A percentile compares a stretch with the other conserved stretches of the same genome.
phyloP scores from a whole-genome alignment of 164 flowering plant species.

The Umbellularia californica region DNA sequence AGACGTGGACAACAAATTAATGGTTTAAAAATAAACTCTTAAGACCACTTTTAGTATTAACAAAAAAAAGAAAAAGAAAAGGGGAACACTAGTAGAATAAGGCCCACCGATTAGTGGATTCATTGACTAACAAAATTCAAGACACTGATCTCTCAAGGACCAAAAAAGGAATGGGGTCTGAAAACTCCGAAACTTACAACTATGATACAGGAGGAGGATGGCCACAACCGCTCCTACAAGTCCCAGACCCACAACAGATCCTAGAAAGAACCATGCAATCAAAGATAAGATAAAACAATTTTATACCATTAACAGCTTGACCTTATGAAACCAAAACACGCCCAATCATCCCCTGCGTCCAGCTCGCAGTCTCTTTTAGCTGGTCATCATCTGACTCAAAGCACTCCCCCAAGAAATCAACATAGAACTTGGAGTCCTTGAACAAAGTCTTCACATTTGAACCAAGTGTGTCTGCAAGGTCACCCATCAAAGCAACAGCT shows the following conservation, averaged over 20 bases:
- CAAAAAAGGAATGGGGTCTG: background rate
- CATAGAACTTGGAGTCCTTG: constrained; percentile 36
- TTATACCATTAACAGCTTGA: constrained; percentile 9
- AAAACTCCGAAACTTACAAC: background rate
- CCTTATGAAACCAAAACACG: constrained; percentile 54
- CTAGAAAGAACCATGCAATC: background rate
- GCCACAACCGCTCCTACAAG: background rate
- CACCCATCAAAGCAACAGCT: constrained; percentile 79
- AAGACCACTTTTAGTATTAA: too few relatives aligned
- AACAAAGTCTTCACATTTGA: constrained; percentile 43
- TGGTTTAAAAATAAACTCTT: too few relatives aligned
- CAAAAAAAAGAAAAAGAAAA: too few relatives aligned
- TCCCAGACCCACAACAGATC: constrained; percentile 6
- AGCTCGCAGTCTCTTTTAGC: constrained; percentile 69
- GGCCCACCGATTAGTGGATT: background rate
- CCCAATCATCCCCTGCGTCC: constrained; percentile 77
- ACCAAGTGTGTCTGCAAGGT: constrained; percentile 80
- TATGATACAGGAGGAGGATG: background rate
- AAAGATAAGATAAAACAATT: background rate
- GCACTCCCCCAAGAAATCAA: constrained; percentile 58
- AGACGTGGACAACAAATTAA: too few relatives aligned
- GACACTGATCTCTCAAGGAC: background rate
- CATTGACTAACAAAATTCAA: constrained; percentile 5
- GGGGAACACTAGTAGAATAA: too few relatives aligned
- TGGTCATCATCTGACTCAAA: constrained; percentile 72